A percentile compares a stretch with the other conserved stretches of the same genome.
These are phyloP conservation scores for Aurifilum marmelostoma DNA, from an alignment of 2,329 filamentous ascomycete species.

Conservation along the genomic window DNA sequence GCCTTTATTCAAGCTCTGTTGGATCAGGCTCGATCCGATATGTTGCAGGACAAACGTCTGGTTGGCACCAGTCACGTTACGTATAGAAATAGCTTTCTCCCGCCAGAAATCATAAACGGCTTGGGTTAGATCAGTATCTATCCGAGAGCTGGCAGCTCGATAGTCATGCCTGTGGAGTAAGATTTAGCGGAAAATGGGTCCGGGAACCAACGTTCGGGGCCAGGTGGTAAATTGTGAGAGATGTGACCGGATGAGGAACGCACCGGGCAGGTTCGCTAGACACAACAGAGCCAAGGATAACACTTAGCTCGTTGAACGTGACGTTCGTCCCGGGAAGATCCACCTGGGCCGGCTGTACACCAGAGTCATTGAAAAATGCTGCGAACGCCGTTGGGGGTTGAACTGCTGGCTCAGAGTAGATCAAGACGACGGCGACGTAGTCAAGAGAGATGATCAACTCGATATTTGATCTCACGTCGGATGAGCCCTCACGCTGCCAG, in stretches of 20 bases:
- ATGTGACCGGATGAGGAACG: neutral
- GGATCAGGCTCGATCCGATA: conserved; percentile 24
- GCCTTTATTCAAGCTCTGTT: conserved; percentile 26
- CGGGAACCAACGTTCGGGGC: no score
- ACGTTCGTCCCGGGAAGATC: conserved; percentile 22
- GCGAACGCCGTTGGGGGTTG: conserved; percentile 6
- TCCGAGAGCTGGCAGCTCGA: conserved; percentile 24
- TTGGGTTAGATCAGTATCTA: conserved; percentile 35
- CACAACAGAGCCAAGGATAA: neutral
- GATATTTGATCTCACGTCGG: conserved; percentile 32
- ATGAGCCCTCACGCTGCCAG: conserved; percentile 4
- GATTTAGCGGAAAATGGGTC: no score
- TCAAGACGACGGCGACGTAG: conserved; percentile 28
- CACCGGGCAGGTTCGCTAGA: no score
- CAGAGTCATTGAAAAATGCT: conserved; percentile 30
- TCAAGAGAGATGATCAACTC: conserved; percentile 31
- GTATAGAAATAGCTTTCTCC: conserved; percentile 26
- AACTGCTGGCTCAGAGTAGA: conserved; percentile 33
- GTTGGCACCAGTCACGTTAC: conserved; percentile 30
- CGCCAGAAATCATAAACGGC: conserved; percentile 35
- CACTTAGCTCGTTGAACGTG: conserved; percentile 19
- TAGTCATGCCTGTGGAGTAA: conserved; percentile 34
- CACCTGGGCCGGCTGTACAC: conserved; percentile 30
- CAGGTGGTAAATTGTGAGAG: neutral
- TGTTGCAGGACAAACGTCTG: conserved; percentile 32